Conservation (phyloP, 257 asterid genomes). For the Paulownia fortunei region DNA sequence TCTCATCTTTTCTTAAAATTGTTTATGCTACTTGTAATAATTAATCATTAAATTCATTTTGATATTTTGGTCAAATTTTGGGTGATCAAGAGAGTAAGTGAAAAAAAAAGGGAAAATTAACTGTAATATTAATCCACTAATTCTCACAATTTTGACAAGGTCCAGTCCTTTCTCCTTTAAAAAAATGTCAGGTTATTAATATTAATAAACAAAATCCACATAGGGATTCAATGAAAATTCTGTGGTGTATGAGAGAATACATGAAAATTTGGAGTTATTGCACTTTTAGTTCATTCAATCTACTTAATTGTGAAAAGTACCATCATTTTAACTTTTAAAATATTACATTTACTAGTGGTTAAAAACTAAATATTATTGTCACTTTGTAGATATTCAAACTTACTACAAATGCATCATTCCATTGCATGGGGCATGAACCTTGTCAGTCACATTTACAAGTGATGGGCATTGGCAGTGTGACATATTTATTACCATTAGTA, state of each 20-base stretch:
- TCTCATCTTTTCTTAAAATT: not conserved
- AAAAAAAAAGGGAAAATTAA: too few species aligned
- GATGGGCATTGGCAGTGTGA: too few species aligned
- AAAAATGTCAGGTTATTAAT: not conserved
- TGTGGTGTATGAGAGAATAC: not conserved
- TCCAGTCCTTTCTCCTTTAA: too few species aligned
- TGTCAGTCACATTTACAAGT: too few species aligned
- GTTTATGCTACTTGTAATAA: not conserved
- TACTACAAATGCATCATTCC: constrained; percentile 8
- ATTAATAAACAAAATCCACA: not conserved
- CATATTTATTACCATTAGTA: too few species aligned
- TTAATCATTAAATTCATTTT: too few species aligned
- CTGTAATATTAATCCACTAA: not conserved
- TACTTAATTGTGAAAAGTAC: not conserved
- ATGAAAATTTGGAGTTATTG: not conserved
- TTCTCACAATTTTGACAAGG: too few species aligned
- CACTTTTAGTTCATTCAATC: not conserved
- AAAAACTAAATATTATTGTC: constrained; percentile 3
- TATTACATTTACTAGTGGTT: not conserved
- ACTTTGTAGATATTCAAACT: not conserved
- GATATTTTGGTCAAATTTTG: not conserved
- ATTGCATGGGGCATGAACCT: not conserved
- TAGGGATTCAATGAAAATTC: not conserved
- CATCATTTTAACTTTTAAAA: not conserved
- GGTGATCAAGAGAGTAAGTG: not conserved